Evolutionary conservation across 78 protist genomes (phyloP).

Genomic region (Dictyostelium intermedium): DNA sequence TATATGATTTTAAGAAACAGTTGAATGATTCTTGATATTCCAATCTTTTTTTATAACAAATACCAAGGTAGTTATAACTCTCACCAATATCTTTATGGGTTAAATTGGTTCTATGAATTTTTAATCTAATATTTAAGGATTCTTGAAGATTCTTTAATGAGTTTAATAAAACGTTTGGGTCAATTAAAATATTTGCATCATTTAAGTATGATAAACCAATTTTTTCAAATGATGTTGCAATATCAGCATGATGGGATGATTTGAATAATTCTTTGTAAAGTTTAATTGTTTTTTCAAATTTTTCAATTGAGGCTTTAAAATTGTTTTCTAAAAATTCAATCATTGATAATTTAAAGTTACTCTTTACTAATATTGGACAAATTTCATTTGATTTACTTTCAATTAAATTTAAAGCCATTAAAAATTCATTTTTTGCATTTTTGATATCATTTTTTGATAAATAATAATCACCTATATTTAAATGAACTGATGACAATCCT

Average conservation of each 20-base stretch:
- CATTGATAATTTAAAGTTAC: background rate
- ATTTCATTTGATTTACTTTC: background rate
- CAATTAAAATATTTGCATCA: background rate
- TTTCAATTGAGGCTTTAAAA: background rate
- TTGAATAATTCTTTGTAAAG: slow-evolving; percentile 5
- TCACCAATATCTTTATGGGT: background rate
- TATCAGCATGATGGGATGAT: background rate
- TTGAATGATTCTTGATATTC: background rate
- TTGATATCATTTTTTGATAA: background rate
- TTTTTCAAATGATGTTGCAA: background rate
- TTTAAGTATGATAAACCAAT: background rate
- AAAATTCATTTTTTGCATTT: background rate
- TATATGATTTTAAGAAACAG: background rate
- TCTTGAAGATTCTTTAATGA: background rate
- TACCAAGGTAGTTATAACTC: background rate
- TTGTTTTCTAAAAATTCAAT: background rate
- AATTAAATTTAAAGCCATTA: background rate
- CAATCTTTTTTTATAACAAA: background rate
- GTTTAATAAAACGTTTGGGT: background rate
- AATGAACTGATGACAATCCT: background rate
- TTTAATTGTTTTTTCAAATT: background rate
- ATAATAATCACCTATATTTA: slow-evolving; percentile 3
- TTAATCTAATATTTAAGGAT: slow-evolving; percentile 1
- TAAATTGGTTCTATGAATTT: slow-evolving; percentile 27
- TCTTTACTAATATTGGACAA: background rate